Conservation (phyloP, 805 yeast genomes). For the Saccharomycopsis schoenii region DNA sequence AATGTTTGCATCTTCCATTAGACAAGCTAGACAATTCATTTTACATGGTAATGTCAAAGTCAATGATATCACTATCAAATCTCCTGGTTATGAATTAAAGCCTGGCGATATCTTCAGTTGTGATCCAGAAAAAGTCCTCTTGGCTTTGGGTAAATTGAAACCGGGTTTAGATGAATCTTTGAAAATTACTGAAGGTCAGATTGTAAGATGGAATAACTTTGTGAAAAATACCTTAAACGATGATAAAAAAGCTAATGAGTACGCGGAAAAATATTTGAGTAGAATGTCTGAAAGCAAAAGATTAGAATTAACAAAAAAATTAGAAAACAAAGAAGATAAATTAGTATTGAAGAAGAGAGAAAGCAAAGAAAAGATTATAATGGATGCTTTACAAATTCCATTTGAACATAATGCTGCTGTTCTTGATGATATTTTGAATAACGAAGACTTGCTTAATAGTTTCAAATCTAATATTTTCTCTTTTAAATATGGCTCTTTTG, state of each 20-base stretch:
- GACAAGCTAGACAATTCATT: constrained; percentile 90
- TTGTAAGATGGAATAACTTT: constrained; percentile 65
- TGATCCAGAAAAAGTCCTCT: constrained; percentile 73
- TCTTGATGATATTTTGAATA: constrained; percentile 20
- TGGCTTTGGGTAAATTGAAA: constrained; percentile 76
- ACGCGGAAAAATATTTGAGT: constrained; percentile 7
- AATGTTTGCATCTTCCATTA: constrained; percentile 83
- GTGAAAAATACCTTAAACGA: constrained; percentile 36
- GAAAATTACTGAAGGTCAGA: constrained; percentile 61
- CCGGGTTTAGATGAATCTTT: constrained; percentile 65
- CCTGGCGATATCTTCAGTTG: constrained; percentile 87
- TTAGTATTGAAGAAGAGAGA: constrained; percentile 20
- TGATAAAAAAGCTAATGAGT: constrained; percentile 42
- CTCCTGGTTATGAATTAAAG: constrained; percentile 67
- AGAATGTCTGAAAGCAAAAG: constrained; percentile 24
- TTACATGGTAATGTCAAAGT: constrained; percentile 74
- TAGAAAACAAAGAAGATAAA: constrained; percentile 31
- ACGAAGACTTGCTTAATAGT: constrained; percentile 21
- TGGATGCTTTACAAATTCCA: constrained; percentile 19
- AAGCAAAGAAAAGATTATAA: constrained; percentile 27
- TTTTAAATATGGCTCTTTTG: constrained; percentile 6
- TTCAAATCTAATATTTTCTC: constrained; percentile 17
- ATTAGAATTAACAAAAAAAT: constrained; percentile 24
- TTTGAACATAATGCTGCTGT: constrained; percentile 24
- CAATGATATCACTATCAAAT: constrained; percentile 68